Percentiles rank a stretch among this genome's conserved stretches.
These are phyloP conservation scores for Cercospora sp. DNA, from an alignment of 2,329 filamentous ascomycete species.

Conservation along the genomic window DNA sequence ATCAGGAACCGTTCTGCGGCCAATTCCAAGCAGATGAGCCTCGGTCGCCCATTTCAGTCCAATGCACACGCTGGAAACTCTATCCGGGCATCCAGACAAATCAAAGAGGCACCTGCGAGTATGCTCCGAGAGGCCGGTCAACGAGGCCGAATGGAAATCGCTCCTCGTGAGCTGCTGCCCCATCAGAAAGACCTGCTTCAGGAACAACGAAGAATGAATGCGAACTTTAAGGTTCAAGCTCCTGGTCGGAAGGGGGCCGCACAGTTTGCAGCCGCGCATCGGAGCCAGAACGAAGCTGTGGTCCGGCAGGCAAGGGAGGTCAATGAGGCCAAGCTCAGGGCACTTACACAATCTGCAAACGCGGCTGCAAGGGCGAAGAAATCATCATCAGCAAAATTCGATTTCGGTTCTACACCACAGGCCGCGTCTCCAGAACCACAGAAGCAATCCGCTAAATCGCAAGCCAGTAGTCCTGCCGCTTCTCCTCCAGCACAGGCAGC, in stretches of 20 bases:
- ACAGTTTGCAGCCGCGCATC: constrained; percentile 14
- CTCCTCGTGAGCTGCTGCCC: constrained; percentile 26
- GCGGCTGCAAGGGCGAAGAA: constrained; percentile 5
- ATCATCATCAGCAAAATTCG: constrained; percentile 16
- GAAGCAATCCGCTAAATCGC: constrained; percentile 4
- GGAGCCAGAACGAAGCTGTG: constrained; percentile 19
- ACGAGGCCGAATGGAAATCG: constrained; percentile 17
- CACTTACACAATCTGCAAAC: constrained; percentile 20
- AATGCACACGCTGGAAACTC: not conserved
- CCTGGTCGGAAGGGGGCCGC: constrained; percentile 9
- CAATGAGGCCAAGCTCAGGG: constrained; percentile 25
- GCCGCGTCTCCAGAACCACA: constrained; percentile 15
- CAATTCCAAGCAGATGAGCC: constrained; percentile 19
- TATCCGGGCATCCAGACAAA: constrained; percentile 22
- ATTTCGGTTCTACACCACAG: constrained; percentile 8
- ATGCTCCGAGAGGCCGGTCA: constrained; percentile 23
- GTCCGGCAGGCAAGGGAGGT: constrained; percentile 20
- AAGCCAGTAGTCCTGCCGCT: not conserved
- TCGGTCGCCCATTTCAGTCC: constrained; percentile 19
- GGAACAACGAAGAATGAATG: constrained; percentile 17
- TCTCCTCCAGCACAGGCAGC: constrained; percentile 7
- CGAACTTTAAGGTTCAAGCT: constrained; percentile 18
- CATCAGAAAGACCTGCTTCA: constrained; percentile 22
- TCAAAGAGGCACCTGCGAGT: constrained; percentile 22
- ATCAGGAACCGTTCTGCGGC: constrained; percentile 26